These are phyloP conservation scores for Rhizophora apiculata DNA, from an alignment of 345 rosid species.

Conservation along the genomic window DNA sequence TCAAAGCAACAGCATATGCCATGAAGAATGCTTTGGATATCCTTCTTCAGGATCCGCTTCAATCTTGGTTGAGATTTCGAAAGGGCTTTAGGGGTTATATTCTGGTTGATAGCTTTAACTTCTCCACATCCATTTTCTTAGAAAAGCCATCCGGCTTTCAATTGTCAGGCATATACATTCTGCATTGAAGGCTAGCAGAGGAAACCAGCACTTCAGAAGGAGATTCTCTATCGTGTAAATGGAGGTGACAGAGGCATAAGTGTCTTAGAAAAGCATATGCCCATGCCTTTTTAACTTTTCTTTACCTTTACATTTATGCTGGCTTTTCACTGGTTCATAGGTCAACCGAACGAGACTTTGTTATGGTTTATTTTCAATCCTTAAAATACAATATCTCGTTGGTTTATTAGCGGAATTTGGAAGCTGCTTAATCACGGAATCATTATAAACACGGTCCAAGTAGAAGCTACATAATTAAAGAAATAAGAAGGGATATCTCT, in stretches of 20 bases:
- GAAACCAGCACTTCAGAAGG: not conserved
- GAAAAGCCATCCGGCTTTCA: not conserved
- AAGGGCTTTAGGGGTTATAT: too few relatives aligned
- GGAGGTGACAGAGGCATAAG: not conserved
- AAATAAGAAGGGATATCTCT: too few relatives aligned
- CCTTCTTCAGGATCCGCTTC: not conserved
- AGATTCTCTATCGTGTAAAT: not conserved
- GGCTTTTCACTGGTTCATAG: not conserved
- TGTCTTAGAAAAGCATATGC: not conserved
- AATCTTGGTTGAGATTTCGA: too few relatives aligned
- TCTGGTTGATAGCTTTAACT: too few relatives aligned
- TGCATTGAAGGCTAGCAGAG: not conserved
- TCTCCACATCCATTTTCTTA: not conserved
- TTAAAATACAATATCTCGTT: too few relatives aligned
- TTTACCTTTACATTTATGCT: not conserved
- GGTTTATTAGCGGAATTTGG: too few relatives aligned
- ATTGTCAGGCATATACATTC: not conserved
- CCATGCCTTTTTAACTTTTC: slow-evolving; percentile 1
- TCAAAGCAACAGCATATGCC: slow-evolving; percentile 21
- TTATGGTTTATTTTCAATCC: too few relatives aligned
- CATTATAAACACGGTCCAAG: too few relatives aligned
- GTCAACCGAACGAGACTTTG: not conserved
- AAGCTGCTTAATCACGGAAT: too few relatives aligned
- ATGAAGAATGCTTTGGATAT: slow-evolving; percentile 8
- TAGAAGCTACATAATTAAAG: too few relatives aligned